Evolutionary conservation across 2,329 filamentous ascomycete genomes (phyloP).

Genomic region (Cytospora schulzeri): DNA sequence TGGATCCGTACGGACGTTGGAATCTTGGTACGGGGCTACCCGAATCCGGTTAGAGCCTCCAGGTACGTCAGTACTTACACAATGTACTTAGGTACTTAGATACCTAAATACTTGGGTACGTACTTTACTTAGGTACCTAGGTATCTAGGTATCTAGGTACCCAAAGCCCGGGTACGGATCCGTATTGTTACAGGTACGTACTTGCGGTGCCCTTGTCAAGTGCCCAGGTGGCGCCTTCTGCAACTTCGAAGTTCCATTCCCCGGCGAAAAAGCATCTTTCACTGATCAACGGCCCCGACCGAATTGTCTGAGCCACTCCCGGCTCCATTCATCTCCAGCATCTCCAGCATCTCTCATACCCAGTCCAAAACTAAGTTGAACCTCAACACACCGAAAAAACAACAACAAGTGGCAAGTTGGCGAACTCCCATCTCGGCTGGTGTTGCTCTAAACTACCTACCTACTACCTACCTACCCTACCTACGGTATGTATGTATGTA

Average conservation of each 20-base stretch:
- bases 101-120: too few species aligned
- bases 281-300: not conserved
- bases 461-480: too few species aligned
- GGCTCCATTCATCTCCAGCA: not conserved
- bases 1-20: not conserved
- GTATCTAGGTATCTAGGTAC: too few species aligned
- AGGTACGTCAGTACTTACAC: not conserved
- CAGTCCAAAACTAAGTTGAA: too few species aligned
- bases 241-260: not conserved
- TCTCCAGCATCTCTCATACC: not conserved
- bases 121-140: too few species aligned
- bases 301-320: not conserved
- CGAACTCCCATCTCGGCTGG: too few species aligned
- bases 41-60: not conserved
- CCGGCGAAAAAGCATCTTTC: not conserved
- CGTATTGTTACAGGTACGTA: not conserved
- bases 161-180: not conserved
- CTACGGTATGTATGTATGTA: too few species aligned
- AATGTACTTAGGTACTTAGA: too few species aligned
- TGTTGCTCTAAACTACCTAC: not conserved
- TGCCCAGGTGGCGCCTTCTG: slow-evolving; percentile 1
- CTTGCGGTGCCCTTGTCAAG: not conserved
- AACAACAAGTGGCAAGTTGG: not conserved
- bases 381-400: too few species aligned
- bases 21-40: not conserved